Percentiles rank a stretch among this genome's conserved stretches.
These are phyloP conservation scores for Orychophragmus violaceus DNA, from an alignment of 345 rosid species.

Conservation along the genomic window DNA sequence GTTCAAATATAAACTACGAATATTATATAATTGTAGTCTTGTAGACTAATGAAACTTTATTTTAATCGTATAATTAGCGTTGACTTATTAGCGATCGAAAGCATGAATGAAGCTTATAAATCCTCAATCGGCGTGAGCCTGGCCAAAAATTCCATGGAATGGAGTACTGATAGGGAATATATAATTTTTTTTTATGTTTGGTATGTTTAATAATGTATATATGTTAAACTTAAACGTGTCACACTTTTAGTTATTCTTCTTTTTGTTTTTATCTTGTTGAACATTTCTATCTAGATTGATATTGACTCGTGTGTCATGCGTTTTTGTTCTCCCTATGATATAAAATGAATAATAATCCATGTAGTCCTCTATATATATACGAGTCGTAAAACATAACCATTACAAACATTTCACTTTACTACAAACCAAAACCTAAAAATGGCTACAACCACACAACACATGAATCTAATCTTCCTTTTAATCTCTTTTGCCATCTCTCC, in stretches of 20 bases:
- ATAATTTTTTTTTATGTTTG: neutral
- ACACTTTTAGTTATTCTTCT: neutral
- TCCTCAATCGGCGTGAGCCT: conserved; percentile 8
- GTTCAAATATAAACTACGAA: too few species aligned
- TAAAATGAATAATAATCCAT: conserved; percentile 5
- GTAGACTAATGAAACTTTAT: neutral
- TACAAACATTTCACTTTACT: neutral
- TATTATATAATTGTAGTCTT: neutral
- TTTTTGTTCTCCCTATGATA: neutral
- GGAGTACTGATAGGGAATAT: neutral
- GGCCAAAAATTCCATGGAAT: conserved; percentile 3
- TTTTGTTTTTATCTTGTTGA: neutral
- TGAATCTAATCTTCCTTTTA: conserved; percentile 17
- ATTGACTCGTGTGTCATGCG: conserved; percentile 9
- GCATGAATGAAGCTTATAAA: conserved; percentile 16
- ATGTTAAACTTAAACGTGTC: neutral
- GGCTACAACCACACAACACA: conserved; percentile 7
- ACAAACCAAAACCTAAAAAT: neutral
- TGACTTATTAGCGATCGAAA: neutral
- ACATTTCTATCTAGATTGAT: neutral
- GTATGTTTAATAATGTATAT: neutral
- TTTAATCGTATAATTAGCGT: neutral
- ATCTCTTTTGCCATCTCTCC: conserved; percentile 22
- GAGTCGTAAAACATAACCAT: neutral
- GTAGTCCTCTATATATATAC: too few species aligned